Base-by-base conservation (phyloP, 1,139 yeast genomes). In the Diutina neorugosa region DNA sequence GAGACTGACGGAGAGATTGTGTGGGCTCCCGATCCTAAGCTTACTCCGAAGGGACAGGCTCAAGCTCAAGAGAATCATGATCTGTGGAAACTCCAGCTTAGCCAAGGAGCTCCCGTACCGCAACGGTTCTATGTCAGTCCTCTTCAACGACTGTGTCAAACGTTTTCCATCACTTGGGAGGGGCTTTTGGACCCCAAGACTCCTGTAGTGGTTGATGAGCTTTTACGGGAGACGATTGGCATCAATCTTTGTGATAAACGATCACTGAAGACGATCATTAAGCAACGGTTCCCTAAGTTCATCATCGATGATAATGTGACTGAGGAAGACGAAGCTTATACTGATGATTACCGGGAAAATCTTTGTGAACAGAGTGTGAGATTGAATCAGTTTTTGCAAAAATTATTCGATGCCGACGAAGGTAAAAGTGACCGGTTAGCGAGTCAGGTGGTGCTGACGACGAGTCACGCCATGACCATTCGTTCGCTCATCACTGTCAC, bases 381-480 rank as follows among this genome's bases (percentile, higher is more conserved):
- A 44, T 66, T 78, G 4, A 70, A 75, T 54, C 58, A 61, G 16
- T 82, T 81, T 56, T 69, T 84, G 55, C 81, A 80, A 57, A 60
- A 62, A 8, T 54, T 83, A 16, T 82, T 80, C 56, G 73, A 73
- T 27, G 62, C 65, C 42, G 75, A 72, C 52, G 59, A 60, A 53
- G 69, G 67, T 12, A 55, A 52, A 11, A 4, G 12, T 3, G 40
- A 23, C 6, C 12, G 23, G 12, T 44, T 44, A 16, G 63, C 71
- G 34, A 46, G 23, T 14, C 50, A 46, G 8, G 19, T 46, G 20
- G 65, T 82, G 44, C 77, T 77, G 34, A 70, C 78, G 46, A 80
- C 87, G 0, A 74, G 83, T 4, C 88, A 83, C 61, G 81, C 86
- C 1, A 87, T 86, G 4, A 78, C 81, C 21, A 80, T 82, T 41